phyloP scores from a whole-genome alignment of 2,329 filamentous ascomycete genomes.

The Bipolaris zeicola region DNA sequence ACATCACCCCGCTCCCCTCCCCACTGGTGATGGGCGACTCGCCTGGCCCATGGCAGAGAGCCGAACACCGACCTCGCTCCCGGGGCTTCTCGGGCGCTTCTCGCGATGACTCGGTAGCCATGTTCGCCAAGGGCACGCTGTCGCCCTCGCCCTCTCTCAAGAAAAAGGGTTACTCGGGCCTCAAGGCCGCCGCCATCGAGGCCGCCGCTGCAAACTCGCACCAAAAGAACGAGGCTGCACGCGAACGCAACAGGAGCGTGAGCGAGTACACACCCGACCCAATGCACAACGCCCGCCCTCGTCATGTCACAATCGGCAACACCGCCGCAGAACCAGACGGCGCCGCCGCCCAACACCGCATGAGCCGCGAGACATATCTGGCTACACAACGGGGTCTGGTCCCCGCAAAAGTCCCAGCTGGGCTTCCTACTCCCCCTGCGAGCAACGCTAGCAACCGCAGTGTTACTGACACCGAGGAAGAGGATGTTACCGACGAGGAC shows the following conservation, averaged over 20 bases:
- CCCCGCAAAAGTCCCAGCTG: conserved; percentile 53
- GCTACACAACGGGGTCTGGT: conserved; percentile 78
- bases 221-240: conserved; percentile 48
- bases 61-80: conserved; percentile 42
- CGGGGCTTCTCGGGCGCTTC: conserved; percentile 40
- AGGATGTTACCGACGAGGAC: conserved; percentile 52
- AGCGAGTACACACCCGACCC: conserved; percentile 86
- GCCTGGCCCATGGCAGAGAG: conserved; percentile 51
- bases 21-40: conserved; percentile 53
- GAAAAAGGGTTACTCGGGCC: conserved; percentile 55
- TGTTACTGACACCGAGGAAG: conserved; percentile 60
- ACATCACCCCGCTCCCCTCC: conserved; percentile 60
- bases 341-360: conserved; percentile 58
- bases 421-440: conserved; percentile 76
- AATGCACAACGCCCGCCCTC: conserved; percentile 67
- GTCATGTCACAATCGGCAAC: conserved; percentile 71
- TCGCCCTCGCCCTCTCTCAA: conserved; percentile 50
- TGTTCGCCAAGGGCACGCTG: conserved; percentile 39
- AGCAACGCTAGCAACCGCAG: conserved; percentile 67
- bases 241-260: conserved; percentile 78
- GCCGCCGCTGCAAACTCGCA: conserved; percentile 41
- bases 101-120: conserved; percentile 41
- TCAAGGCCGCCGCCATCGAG: conserved; percentile 51
- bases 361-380: conserved; percentile 80
- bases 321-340: conserved; percentile 51